Evolutionary conservation across 202 grass and related monocot species (phyloP), one percentile per base, ranked within the genome.

Genomic region (Setaria italica): DNA sequence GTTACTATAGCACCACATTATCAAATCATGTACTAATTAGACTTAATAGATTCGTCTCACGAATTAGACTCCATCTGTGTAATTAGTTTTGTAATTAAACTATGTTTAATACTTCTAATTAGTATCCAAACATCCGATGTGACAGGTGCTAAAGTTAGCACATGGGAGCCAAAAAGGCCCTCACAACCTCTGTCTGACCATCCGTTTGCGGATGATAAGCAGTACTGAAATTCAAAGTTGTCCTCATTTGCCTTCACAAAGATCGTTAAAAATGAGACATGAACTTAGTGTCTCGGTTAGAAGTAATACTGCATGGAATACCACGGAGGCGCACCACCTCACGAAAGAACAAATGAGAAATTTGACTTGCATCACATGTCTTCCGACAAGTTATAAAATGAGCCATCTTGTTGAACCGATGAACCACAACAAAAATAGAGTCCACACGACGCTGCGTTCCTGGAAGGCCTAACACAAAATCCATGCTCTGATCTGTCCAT

Each of bases 401-500:
- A 2, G 49, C 50, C 32, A 75, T 75, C 50, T 75, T 56, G 32
- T 9, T 75, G 35, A 75, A 56, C 1, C 16, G 49, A 54, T 74
- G 14, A 9, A 74, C 49, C 1, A 74, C 30, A 16, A 81, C 46
- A 57, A 87, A 74, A 15, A 81, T 32, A 15, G 58, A 54, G 47
- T 68, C 77, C 17, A 42, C 37, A 5, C 10, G 59, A 0, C 8
- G 4, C 7, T 67, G 46, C 13, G 59, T 74, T 25, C 32, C 1
- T 1, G 70, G 70, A 21, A 87, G 55, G 11, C 66, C 85, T 2
- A 81, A 15, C 14, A 87, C 20, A 50, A 87, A 87, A 48, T 87
- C 49, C 56, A 76, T 76, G 6, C 67, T 75, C 21, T 76, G 3
- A 34, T 87, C 58, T 47, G 5, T 73, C 77, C 69, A 68, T n/a